phyloP scores from a whole-genome alignment of 2,329 filamentous ascomycete species.

The Cladobotryum mycophilum region DNA sequence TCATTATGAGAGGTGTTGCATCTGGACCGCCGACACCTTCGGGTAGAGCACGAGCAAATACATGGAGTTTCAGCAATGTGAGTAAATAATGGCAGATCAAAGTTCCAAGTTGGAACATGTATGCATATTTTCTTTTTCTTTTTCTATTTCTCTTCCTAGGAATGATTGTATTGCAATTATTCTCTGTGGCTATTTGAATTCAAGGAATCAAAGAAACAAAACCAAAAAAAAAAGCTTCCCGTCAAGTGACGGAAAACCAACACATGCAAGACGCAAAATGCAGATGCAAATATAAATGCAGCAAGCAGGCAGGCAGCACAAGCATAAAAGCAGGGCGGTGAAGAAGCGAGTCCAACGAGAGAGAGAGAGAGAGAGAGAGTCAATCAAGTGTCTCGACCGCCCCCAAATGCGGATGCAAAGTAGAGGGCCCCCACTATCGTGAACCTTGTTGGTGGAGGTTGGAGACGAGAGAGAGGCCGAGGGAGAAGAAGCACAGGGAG shows the following conservation, averaged over 20 bases:
- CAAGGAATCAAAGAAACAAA: background rate
- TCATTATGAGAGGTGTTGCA: constrained; percentile 29
- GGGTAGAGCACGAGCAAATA: constrained; percentile 29
- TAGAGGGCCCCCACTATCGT: background rate
- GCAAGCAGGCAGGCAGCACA: background rate
- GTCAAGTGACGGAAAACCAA: constrained; percentile 5
- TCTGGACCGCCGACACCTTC: constrained; percentile 29
- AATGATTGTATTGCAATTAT: background rate
- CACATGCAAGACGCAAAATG: background rate
- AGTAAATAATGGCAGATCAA: background rate
- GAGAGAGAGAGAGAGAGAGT: no score
- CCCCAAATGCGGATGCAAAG: background rate
- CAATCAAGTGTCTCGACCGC: background rate
- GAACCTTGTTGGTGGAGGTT: no score
- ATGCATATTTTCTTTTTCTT: background rate
- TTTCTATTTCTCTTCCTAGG: background rate
- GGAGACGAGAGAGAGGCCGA: background rate
- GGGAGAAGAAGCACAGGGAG: background rate
- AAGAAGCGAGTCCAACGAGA: background rate
- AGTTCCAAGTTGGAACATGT: background rate
- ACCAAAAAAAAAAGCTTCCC: no score
- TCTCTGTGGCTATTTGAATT: background rate
- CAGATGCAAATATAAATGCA: no score
- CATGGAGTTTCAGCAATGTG: constrained; percentile 38
- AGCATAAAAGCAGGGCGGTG: constrained; percentile 9